Conservation (phyloP, 1,139 yeast genomes). For the Suhomyces maxii region DNA sequence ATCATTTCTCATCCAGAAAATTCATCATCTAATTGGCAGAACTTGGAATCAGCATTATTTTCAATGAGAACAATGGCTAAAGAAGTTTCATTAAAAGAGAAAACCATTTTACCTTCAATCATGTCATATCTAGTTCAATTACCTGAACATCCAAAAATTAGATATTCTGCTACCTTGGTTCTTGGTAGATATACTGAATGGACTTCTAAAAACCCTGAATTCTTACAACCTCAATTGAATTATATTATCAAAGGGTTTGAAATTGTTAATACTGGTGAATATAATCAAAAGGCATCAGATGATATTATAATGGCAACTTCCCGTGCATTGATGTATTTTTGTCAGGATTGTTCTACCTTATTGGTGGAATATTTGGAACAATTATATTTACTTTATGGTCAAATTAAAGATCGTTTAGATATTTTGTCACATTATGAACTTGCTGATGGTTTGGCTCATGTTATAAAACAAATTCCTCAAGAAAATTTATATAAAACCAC, state of each 20-base stretch:
- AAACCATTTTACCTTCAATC: conserved; percentile 70
- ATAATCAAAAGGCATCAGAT: conserved; percentile 17
- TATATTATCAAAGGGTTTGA: conserved; percentile 82
- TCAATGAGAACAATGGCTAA: conserved; percentile 94
- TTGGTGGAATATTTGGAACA: conserved; percentile 74
- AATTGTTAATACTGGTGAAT: conserved; percentile 23
- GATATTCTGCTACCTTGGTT: conserved; percentile 91
- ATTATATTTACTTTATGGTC: conserved; percentile 71
- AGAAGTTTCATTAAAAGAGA: conserved; percentile 72
- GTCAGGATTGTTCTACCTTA: conserved; percentile 81
- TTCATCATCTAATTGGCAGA: conserved; percentile 64
- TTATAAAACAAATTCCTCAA: conserved; percentile 55
- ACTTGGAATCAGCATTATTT: conserved; percentile 86
- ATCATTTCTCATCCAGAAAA: conserved; percentile 33
- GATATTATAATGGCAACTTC: conserved; percentile 85
- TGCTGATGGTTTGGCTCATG: conserved; percentile 88
- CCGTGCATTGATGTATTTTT: conserved; percentile 90
- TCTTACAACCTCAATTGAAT: conserved; percentile 76
- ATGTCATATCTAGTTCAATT: conserved; percentile 68
- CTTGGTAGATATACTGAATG: conserved; percentile 94
- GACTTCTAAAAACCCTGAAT: conserved; percentile 85
- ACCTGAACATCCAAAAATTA: conserved; percentile 83
- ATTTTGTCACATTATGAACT: conserved; percentile 72
- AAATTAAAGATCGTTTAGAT: conserved; percentile 59
- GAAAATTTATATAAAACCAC: conserved; percentile 38